A percentile compares a stretch with the other conserved stretches of the same genome.
Conservation (phyloP, 768 basidiomycete genomes). For the Cytidiella melzeri region DNA sequence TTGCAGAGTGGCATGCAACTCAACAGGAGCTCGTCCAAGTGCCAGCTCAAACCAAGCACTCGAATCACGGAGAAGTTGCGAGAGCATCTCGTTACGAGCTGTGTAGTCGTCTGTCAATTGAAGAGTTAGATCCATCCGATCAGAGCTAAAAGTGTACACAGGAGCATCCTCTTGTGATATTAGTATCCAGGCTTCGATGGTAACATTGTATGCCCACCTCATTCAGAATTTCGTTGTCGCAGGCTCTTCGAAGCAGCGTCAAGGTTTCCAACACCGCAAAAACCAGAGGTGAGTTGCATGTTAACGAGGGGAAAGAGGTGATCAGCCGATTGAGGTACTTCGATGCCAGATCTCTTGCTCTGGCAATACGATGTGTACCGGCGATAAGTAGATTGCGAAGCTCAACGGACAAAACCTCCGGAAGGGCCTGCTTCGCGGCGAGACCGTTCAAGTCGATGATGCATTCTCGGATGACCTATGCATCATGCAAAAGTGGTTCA, state of each 20-base stretch:
- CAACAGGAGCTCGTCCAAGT: slow-evolving; percentile 82
- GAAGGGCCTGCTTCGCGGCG: slow-evolving; percentile 76
- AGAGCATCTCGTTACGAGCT: slow-evolving; percentile 79
- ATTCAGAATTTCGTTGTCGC: slow-evolving; percentile 86
- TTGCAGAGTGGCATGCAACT: slow-evolving; percentile 89
- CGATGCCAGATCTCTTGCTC: slow-evolving; percentile 76
- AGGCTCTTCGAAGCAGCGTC: slow-evolving; percentile 80
- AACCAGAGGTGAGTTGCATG: slow-evolving; percentile 86
- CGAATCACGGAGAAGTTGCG: slow-evolving; percentile 66
- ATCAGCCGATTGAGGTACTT: slow-evolving; percentile 82
- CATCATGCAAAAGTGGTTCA: neutral
- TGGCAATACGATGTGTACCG: slow-evolving; percentile 77
- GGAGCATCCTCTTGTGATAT: slow-evolving; percentile 69
- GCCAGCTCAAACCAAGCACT: slow-evolving; percentile 84
- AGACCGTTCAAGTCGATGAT: slow-evolving; percentile 64
- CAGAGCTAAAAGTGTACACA: slow-evolving; percentile 74
- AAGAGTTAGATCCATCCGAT: slow-evolving; percentile 65
- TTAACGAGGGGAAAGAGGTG: slow-evolving; percentile 87
- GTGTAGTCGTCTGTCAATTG: slow-evolving; percentile 83
- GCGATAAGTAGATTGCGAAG: slow-evolving; percentile 68
- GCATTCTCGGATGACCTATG: slow-evolving; percentile 74
- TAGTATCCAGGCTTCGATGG: neutral
- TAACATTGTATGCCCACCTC: slow-evolving; percentile 47
- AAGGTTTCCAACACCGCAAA: slow-evolving; percentile 88
- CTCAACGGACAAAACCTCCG: slow-evolving; percentile 60